phyloP scores from a whole-genome alignment of 2,329 filamentous ascomycete species.

The Atkinsonella hypoxylon region DNA sequence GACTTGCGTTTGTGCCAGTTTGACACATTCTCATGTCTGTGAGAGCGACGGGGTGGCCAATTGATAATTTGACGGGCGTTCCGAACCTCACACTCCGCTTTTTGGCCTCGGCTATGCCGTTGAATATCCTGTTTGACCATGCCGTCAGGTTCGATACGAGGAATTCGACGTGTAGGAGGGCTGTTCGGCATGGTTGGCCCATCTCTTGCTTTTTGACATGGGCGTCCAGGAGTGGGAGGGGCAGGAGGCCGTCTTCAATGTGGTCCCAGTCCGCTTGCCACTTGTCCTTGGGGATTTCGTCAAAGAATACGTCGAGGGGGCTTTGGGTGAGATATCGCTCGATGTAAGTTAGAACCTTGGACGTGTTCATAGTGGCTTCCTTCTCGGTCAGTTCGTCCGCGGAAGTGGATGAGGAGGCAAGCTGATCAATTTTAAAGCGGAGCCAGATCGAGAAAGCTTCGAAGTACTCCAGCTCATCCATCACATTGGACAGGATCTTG shows the following conservation, averaged over 20 bases:
- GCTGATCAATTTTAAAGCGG: slow-evolving; percentile 67
- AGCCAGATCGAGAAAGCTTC: slow-evolving; percentile 73
- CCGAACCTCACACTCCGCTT: slow-evolving; percentile 57
- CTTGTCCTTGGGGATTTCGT: slow-evolving; percentile 35
- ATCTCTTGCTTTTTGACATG: slow-evolving; percentile 35
- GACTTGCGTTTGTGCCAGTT: slow-evolving; percentile 20
- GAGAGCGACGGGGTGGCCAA: slow-evolving; percentile 33
- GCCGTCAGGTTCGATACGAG: slow-evolving; percentile 45
- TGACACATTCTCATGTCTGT: slow-evolving; percentile 47
- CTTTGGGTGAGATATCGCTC: slow-evolving; percentile 55
- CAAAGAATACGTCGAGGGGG: slow-evolving; percentile 50
- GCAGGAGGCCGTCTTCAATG: slow-evolving; percentile 30
- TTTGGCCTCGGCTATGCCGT: slow-evolving; percentile 57
- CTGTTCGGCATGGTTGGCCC: slow-evolving; percentile 34
- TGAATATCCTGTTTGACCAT: slow-evolving; percentile 50
- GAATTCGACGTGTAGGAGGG: slow-evolving; percentile 50
- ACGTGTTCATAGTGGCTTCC: slow-evolving; percentile 62
- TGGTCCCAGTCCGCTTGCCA: slow-evolving; percentile 34
- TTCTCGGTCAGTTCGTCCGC: slow-evolving; percentile 66
- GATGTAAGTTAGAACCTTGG: slow-evolving; percentile 66
- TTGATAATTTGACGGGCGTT: slow-evolving; percentile 33
- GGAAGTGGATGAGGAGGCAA: slow-evolving; percentile 48
- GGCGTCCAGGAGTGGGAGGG: slow-evolving; percentile 37
- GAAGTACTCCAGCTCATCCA: slow-evolving; percentile 71
- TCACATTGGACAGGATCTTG: slow-evolving; percentile 56